A percentile compares a stretch with the other conserved stretches of the same genome.
phyloP scores from a whole-genome alignment of 805 yeast genomes.

The Nakazawaea anatomiae region DNA sequence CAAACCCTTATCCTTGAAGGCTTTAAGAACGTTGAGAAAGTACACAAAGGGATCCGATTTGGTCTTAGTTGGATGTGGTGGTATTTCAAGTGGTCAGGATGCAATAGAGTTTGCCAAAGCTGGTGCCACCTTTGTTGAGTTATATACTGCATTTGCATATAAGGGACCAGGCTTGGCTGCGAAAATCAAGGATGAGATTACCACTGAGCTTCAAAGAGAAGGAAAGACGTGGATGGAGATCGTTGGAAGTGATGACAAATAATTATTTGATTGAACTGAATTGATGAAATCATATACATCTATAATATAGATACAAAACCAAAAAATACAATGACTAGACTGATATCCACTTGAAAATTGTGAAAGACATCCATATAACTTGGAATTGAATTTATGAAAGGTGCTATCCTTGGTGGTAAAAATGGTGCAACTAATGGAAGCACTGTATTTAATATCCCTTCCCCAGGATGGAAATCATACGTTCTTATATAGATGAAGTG shows the following conservation, averaged over 20 bases:
- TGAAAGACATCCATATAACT: slow-evolving; percentile 21
- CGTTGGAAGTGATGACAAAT: slow-evolving; percentile 51
- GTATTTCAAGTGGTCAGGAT: slow-evolving; percentile 81
- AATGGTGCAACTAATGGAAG: slow-evolving; percentile 17
- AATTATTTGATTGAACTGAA: slow-evolving; percentile 5
- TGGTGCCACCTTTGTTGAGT: slow-evolving; percentile 85
- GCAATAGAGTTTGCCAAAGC: slow-evolving; percentile 89
- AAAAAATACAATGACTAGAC: slow-evolving; percentile 20
- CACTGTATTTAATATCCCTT: slow-evolving; percentile 12
- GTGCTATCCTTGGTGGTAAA: slow-evolving; percentile 16
- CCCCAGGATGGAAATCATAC: slow-evolving; percentile 8
- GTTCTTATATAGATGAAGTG: slow-evolving; percentile 12
- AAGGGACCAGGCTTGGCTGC: slow-evolving; percentile 83
- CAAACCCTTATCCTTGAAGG: slow-evolving; percentile 70
- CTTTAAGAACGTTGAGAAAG: slow-evolving; percentile 65
- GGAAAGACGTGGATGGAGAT: slow-evolving; percentile 84
- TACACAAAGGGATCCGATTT: slow-evolving; percentile 68
- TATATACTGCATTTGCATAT: slow-evolving; percentile 88
- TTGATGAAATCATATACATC: slow-evolving; percentile 10
- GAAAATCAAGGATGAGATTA: slow-evolving; percentile 53
- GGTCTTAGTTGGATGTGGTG: slow-evolving; percentile 91
- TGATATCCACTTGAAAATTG: slow-evolving; percentile 19
- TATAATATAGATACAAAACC: slow-evolving; percentile 16
- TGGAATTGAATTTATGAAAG: slow-evolving; percentile 13
- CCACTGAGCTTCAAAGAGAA: slow-evolving; percentile 55